Base-by-base conservation (phyloP, 176 grass and related monocot species). In the Dactylis glomerata region DNA sequence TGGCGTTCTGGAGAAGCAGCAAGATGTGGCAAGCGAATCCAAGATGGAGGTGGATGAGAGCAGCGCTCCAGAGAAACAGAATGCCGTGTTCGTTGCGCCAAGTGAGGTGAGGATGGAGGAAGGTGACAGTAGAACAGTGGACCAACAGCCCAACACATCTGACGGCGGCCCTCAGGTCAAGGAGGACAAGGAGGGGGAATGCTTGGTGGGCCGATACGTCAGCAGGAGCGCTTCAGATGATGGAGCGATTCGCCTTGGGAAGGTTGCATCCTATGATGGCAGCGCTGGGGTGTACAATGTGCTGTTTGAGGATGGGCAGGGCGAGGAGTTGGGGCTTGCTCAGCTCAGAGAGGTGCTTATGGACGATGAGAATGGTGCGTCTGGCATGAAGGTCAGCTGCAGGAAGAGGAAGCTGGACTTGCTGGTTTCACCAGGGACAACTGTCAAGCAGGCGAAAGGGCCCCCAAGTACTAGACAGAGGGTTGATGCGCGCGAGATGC, bases 371-470 rank as follows among this genome's bases (percentile, higher is more conserved):
- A 87, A 64, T 45, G 75, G 76, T 49, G 85, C 76, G 34, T 89
- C 81, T 62, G 90, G 92, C 40, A 88, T 97, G 90, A 94, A 94
- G 85, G 59, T 94, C 80, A 97, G 87, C 64, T 92, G 94, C 79
- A 89, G 87, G 76, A 97, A 97, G 85, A 97, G 94, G 85, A 97
- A 97, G 76, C 89, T 97, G 55, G 94, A 94, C 70, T 77, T 89
- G 75, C 66, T 97, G 65, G 87, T 88, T 81, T 87, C 83, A 15
- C 89, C 77, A 3, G 89, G 83, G 10, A 40, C n/a, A n/a, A n/a
- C 20, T 47, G 78, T 23, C 57, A 78, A 6, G 3, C 88, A 91
- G 67, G 79, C 71, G 61, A 81, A 83, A 78, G 89, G 10, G n/a
- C 80, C 80, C 59, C 23, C 58, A 68, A 41, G 38, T 68, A 83